phyloP scores from a whole-genome alignment of 2,329 filamentous ascomycete genomes.

The Cercospora sp. region DNA sequence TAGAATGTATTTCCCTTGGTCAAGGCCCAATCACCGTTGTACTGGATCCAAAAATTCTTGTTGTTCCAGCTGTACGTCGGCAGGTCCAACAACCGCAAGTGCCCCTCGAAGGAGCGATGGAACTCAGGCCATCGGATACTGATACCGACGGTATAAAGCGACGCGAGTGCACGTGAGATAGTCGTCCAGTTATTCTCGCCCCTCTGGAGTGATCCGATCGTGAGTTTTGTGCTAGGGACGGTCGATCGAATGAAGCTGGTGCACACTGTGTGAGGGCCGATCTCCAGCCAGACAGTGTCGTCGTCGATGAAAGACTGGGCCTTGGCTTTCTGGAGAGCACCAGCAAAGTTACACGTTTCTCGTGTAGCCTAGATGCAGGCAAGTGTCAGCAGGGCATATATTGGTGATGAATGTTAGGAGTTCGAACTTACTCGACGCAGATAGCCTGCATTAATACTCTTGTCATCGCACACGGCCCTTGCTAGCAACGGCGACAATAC shows the following conservation, averaged over 20 bases:
- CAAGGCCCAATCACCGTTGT: conserved; percentile 39
- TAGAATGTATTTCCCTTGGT: conserved; percentile 23
- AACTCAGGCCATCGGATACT: conserved; percentile 63
- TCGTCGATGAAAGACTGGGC: conserved; percentile 42
- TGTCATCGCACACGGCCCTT: neutral
- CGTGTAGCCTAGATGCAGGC: conserved; percentile 30
- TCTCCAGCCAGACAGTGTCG: conserved; percentile 45
- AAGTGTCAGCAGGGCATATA: neutral
- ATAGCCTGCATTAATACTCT: neutral
- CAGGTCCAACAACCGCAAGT: conserved; percentile 51
- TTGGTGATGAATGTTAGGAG: neutral
- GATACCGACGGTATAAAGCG: conserved; percentile 57
- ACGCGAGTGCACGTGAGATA: conserved; percentile 50
- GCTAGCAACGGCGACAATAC: conserved; percentile 33
- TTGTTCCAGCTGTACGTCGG: conserved; percentile 46
- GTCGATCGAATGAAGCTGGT: conserved; percentile 18
- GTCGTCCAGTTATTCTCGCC: conserved; percentile 48
- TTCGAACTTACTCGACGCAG: neutral
- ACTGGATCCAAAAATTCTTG: conserved; percentile 44
- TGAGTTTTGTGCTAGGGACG: conserved; percentile 35
- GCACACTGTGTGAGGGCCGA: conserved; percentile 52
- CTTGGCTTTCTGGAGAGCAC: conserved; percentile 29
- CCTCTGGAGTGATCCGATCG: conserved; percentile 13
- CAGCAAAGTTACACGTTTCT: conserved; percentile 45
- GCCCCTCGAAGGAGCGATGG: conserved; percentile 47